Percentiles rank a stretch among this genome's conserved stretches.
Evolutionary conservation across 768 basidiomycete species (phyloP).

Genomic region (Tylopilus rubrobrunneus): DNA sequence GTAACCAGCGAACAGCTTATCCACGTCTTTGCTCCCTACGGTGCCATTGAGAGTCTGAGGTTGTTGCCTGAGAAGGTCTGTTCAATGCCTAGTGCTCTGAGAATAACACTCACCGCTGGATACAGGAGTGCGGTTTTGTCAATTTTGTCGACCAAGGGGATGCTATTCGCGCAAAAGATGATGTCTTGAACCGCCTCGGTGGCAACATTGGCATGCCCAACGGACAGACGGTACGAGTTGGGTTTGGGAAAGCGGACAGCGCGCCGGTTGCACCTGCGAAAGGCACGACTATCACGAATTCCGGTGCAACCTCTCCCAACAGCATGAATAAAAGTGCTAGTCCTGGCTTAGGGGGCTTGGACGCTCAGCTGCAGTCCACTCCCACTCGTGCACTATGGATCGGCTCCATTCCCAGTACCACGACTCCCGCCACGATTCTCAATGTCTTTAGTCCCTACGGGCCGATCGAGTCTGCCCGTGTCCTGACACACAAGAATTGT

Average conservation of each 20-base stretch:
- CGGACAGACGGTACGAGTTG: constrained; percentile 94
- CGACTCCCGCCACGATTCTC: constrained; percentile 90
- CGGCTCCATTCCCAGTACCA: constrained; percentile 92
- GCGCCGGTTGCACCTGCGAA: constrained; percentile 89
- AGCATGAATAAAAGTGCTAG: constrained; percentile 46
- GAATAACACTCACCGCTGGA: constrained; percentile 14
- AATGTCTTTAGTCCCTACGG: constrained; percentile 98
- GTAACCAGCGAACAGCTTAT: constrained; percentile 94
- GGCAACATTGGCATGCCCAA: constrained; percentile 94
- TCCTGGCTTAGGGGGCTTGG: constrained; percentile 63
- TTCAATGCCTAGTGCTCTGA: neutral
- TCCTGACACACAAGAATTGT: constrained; percentile 96
- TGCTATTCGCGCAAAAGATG: constrained; percentile 97
- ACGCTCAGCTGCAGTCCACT: constrained; percentile 82
- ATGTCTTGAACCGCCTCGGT: constrained; percentile 92
- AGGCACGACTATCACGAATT: constrained; percentile 57
- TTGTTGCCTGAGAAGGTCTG: constrained; percentile 94
- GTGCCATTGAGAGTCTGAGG: constrained; percentile 93
- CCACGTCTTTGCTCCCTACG: constrained; percentile 93
- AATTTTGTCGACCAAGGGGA: constrained; percentile 96
- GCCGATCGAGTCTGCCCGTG: constrained; percentile 94
- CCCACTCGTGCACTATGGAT: constrained; percentile 98
- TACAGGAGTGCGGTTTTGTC: constrained; percentile 96
- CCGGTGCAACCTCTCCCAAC: constrained; percentile 63
- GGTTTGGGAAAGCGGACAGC: constrained; percentile 97